A percentile compares a stretch with the other conserved stretches of the same genome.
These are phyloP conservation scores for Calonectria crousiana DNA, from an alignment of 2,329 filamentous ascomycete species.

Conservation along the genomic window DNA sequence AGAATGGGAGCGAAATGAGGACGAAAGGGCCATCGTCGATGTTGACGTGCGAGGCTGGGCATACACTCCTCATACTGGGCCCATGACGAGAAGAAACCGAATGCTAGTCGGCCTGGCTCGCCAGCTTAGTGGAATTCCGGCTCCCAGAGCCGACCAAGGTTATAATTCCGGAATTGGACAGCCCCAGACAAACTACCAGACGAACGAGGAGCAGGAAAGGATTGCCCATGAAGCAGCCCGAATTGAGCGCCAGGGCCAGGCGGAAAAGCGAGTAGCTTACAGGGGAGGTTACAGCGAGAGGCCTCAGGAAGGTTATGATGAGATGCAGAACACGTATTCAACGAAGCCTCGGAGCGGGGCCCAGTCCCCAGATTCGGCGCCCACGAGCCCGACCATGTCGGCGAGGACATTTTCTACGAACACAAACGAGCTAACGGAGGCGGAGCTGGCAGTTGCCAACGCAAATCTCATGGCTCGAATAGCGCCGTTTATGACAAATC, in stretches of 20 bases:
- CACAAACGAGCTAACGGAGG: conserved; percentile 74
- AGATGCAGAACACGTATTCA: conserved; percentile 48
- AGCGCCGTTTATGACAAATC: conserved; percentile 89
- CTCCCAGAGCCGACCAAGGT: conserved; percentile 63
- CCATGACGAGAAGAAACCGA: conserved; percentile 88
- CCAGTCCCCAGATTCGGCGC: conserved; percentile 54
- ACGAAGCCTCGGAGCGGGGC: conserved; percentile 47
- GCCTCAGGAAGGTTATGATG: conserved; percentile 61
- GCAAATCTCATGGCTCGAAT: conserved; percentile 88
- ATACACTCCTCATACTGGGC: conserved; percentile 86
- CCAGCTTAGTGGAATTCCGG: conserved; percentile 87
- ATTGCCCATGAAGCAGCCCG: conserved; percentile 81
- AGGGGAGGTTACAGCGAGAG: conserved; percentile 81
- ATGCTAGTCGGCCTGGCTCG: conserved; percentile 88
- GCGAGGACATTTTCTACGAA: conserved; percentile 52
- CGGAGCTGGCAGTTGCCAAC: conserved; percentile 85
- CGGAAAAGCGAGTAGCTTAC: conserved; percentile 77
- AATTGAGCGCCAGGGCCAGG: conserved; percentile 79
- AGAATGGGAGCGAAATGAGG: conserved; percentile 84
- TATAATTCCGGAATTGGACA: conserved; percentile 36
- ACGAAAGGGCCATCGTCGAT: conserved; percentile 88
- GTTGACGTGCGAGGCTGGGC: conserved; percentile 97
- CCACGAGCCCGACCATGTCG: conserved; percentile 58
- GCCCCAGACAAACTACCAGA: conserved; percentile 41
- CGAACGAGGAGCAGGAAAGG: conserved; percentile 71